Conservation (phyloP, 192 early-diverging fungal species). For the Geranomyces variabilis region DNA sequence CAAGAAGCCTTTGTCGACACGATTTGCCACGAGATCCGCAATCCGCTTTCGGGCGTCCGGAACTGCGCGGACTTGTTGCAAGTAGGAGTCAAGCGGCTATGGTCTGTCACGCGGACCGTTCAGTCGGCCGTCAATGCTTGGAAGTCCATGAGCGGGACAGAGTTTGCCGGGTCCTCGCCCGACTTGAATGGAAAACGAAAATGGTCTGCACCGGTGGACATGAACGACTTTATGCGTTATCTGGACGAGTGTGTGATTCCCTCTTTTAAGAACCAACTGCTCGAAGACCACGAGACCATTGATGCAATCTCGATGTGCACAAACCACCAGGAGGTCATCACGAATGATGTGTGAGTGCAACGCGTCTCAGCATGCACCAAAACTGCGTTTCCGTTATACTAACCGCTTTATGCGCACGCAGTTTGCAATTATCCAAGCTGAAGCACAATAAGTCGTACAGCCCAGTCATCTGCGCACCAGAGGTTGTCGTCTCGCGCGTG, state of each 20-base stretch:
- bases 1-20: slow-evolving; percentile 31
- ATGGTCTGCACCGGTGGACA: slow-evolving; percentile 7
- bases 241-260: slow-evolving; percentile 2
- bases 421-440: slow-evolving; percentile 26
- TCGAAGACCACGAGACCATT: slow-evolving; percentile 3
- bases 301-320: slow-evolving; percentile 31
- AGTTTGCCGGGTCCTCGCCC: background rate
- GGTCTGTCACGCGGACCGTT: background rate
- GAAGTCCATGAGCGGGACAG: background rate
- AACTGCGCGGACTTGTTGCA: too few relatives aligned
- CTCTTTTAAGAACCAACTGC: background rate
- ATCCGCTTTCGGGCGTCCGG: slow-evolving; percentile 39
- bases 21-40: slow-evolving; percentile 39
- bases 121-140: background rate
- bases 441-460: background rate
- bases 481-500: background rate
- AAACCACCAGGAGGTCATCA: slow-evolving; percentile 36
- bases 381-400: background rate
- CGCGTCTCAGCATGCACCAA: background rate
- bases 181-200: background rate
- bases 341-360: slow-evolving; percentile 29
- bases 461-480: background rate
- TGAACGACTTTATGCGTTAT: slow-evolving; percentile 8
- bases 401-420: background rate
- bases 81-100: slow-evolving; percentile 1